Evolutionary conservation across 805 yeast species (phyloP), one percentile per base, ranked within the genome.

Genomic region (Metschnikowia cubensis): DNA sequence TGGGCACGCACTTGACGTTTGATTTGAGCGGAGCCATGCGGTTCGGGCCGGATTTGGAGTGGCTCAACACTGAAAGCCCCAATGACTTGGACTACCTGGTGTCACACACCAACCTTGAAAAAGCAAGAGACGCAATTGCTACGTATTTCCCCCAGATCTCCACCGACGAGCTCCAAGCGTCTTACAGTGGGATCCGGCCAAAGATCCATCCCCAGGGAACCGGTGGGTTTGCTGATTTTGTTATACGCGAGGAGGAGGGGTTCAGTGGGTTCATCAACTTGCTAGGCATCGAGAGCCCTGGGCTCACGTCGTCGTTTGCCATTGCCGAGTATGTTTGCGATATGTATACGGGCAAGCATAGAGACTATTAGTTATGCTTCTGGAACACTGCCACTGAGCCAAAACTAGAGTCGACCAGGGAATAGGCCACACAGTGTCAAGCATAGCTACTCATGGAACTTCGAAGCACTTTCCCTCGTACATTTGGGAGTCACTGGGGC

Each of bases 11-110:
- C 69, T 68, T 91, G 53, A 90, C 97, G 0, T 69, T 91, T 31
- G 95, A 88, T 59, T 67, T 90, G 48, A 90, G 87, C 3, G 94
- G 95, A 0, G 84, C 83, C 56, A 68, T 90, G 25, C 77, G 80
- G 55, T 90, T 90, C 63, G 97, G 97, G 0, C 97, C 97, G 0
- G 96, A 91, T 63, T 66, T 89, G 37, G 94, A 89, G 64, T 89
- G 95, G 88, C 81, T 87, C 1, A 78, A 76, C 32, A 53, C 62
- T 2, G 52, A 47, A 3, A 58, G 62, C 32, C 69, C 76, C 1
- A 54, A 50, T 35, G 63, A 60, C 42, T 69, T 56, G 5, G 81
- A 82, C 59, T 79, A 80, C 52, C 60, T 68, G 5, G 85, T 83
- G 6, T 75, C 72, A 54, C 65, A 64, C 1, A 47, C 59, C 1